Evolutionary conservation across 257 asterid genomes (phyloP).

Genomic region (Scutellaria barbata): DNA sequence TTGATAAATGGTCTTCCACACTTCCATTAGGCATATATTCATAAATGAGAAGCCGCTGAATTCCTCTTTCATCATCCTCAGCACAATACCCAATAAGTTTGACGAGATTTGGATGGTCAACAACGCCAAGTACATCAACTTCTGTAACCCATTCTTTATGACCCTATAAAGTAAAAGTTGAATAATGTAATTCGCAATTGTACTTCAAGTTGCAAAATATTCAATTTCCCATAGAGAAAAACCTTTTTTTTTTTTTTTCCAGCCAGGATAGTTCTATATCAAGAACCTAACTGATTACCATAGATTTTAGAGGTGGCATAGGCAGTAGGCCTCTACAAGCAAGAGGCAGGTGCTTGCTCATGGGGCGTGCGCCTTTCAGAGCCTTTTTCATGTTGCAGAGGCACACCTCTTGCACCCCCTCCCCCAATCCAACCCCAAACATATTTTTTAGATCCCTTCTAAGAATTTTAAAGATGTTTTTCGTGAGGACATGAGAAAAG

Average conservation of each 20-base stretch:
- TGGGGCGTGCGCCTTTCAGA: too few relatives aligned
- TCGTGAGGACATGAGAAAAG: too few relatives aligned
- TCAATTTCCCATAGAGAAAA: neutral
- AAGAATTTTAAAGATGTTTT: too few relatives aligned
- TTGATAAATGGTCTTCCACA: conserved; percentile 74
- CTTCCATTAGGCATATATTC: conserved; percentile 86
- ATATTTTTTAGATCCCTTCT: too few relatives aligned
- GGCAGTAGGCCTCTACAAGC: too few relatives aligned
- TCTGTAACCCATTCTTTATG: conserved; percentile 95
- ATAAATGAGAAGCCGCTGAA: conserved; percentile 76
- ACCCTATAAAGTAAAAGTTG: conserved; percentile 49
- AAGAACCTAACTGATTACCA: neutral
- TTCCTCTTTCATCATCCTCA: conserved; percentile 88
- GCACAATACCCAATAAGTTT: conserved; percentile 85
- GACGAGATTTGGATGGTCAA: conserved; percentile 82
- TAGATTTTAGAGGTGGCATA: too few relatives aligned
- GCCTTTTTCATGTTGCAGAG: too few relatives aligned
- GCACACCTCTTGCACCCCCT: too few relatives aligned
- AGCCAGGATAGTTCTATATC: neutral
- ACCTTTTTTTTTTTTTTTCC: neutral
- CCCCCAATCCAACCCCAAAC: too few relatives aligned
- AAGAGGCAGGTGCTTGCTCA: too few relatives aligned
- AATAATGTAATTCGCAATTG: neutral
- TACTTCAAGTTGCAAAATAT: neutral
- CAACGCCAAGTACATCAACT: conserved; percentile 83